These are phyloP conservation scores for Apostasia ramifera DNA, from an alignment of 106 monocot species.

Conservation along the genomic window DNA sequence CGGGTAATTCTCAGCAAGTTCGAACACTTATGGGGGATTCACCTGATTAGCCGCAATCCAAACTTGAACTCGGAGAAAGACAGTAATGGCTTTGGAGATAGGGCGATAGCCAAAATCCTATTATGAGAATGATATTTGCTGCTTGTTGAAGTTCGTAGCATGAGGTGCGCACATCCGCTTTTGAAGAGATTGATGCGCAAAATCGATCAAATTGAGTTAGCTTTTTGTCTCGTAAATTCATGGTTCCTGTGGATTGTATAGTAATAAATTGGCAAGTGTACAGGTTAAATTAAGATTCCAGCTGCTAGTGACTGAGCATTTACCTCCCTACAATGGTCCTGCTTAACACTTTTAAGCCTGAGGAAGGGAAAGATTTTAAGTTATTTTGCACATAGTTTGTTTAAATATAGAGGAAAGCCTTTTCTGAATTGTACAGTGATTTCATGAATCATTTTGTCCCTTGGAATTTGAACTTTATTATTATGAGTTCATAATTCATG, in stretches of 20 bases:
- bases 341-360: no score
- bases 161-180: slow-evolving; percentile 9
- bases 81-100: not conserved
- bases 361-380: no score
- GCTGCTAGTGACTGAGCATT: not conserved
- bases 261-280: slow-evolving; percentile 6
- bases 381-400: no score
- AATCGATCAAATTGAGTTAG: not conserved
- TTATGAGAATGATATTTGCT: not conserved
- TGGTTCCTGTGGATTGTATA: not conserved
- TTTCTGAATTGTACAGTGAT: no score
- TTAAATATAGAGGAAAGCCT: no score
- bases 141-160: not conserved
- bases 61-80: not conserved
- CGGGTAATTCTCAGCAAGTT: slow-evolving; percentile 6
- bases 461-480: no score
- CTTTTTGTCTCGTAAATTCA: not conserved
- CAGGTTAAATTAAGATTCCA: not conserved
- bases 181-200: slow-evolving; percentile 9
- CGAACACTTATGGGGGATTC: not conserved
- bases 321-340: no score
- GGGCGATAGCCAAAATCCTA: not conserved
- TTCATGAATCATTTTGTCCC: no score
- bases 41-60: not conserved
- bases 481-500: no score